Evolutionary conservation across 2,329 filamentous ascomycete species (phyloP).

Genomic region (Pseudogymnoascus sp.): DNA sequence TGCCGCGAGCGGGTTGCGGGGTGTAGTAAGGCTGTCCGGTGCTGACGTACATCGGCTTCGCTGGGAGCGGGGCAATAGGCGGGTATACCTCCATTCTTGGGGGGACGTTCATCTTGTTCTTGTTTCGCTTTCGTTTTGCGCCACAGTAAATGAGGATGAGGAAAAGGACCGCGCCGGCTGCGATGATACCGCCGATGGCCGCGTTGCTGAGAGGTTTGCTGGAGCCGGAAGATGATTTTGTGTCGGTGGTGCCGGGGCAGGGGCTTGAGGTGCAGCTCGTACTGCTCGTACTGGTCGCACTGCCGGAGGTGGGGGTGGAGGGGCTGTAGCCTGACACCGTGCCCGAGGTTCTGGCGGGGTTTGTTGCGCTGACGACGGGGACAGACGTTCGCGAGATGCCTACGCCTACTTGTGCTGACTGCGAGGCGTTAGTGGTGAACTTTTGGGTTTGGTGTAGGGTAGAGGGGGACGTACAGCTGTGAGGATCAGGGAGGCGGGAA

Average conservation of each 20-base stretch:
- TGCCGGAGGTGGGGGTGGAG: neutral
- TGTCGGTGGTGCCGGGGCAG: neutral
- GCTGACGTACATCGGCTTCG: neutral
- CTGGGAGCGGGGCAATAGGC: neutral
- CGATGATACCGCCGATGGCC: neutral
- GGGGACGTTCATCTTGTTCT: neutral
- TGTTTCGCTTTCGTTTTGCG: neutral
- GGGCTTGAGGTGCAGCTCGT: neutral
- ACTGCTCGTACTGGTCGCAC: too few species aligned
- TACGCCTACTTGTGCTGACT: neutral
- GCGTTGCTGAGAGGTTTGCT: neutral
- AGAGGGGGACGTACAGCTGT: neutral
- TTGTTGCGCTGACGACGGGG: conserved; percentile 1
- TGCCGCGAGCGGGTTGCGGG: neutral
- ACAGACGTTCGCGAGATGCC: neutral
- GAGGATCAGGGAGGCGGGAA: neutral
- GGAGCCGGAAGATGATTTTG: neutral
- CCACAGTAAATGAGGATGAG: neutral
- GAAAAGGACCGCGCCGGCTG: neutral
- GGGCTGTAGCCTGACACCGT: neutral
- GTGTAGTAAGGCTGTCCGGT: neutral
- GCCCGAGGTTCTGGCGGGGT: neutral
- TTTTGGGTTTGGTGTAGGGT: neutral
- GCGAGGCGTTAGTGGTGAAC: neutral
- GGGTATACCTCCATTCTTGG: neutral